These are phyloP conservation scores for Herpetomonas samuelpessoai DNA, from an alignment of 208 protist genomes.

Conservation along the genomic window DNA sequence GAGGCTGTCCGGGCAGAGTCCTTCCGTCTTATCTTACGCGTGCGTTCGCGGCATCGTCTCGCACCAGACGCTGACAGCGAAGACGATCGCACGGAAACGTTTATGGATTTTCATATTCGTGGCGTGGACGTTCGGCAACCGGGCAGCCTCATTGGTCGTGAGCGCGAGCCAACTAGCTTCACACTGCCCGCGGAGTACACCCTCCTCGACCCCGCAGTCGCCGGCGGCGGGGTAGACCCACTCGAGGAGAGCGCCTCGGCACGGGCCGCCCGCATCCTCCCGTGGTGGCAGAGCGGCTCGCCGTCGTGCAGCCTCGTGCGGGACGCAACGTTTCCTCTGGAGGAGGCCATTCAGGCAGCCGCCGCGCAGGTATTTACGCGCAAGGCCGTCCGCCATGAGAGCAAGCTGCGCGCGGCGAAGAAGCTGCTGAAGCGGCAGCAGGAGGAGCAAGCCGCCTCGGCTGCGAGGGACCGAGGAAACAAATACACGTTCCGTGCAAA, in stretches of 20 bases:
- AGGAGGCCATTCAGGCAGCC: constrained; percentile 33
- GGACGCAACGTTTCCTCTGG: constrained; percentile 43
- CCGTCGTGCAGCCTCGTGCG: constrained; percentile 43
- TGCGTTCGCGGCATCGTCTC: not conserved
- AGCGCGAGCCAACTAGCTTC: constrained; percentile 41
- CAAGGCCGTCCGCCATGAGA: constrained; percentile 36
- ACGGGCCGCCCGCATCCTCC: constrained; percentile 22
- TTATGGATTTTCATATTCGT: constrained; percentile 48
- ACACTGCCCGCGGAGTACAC: constrained; percentile 20
- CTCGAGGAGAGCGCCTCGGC: not conserved
- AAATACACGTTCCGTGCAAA: constrained; percentile 15
- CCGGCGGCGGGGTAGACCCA: constrained; percentile 1
- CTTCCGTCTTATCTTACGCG: not conserved
- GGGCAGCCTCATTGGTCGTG: constrained; percentile 71
- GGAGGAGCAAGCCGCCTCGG: constrained; percentile 12
- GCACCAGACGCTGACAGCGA: constrained; percentile 2
- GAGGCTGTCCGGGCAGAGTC: constrained; percentile 19
- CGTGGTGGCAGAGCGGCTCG: constrained; percentile 77
- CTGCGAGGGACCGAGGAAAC: not conserved
- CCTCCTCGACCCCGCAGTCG: constrained; percentile 37
- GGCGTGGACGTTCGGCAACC: constrained; percentile 41
- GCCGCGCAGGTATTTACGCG: constrained; percentile 36
- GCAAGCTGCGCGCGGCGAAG: constrained; percentile 25
- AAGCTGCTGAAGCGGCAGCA: constrained; percentile 11
- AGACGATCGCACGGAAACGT: constrained; percentile 21